A percentile compares a stretch with the other conserved stretches of the same genome.
Evolutionary conservation across 371 early-diverging fungal genomes (phyloP).

Genomic region (Syncephalastrum racemosum): DNA sequence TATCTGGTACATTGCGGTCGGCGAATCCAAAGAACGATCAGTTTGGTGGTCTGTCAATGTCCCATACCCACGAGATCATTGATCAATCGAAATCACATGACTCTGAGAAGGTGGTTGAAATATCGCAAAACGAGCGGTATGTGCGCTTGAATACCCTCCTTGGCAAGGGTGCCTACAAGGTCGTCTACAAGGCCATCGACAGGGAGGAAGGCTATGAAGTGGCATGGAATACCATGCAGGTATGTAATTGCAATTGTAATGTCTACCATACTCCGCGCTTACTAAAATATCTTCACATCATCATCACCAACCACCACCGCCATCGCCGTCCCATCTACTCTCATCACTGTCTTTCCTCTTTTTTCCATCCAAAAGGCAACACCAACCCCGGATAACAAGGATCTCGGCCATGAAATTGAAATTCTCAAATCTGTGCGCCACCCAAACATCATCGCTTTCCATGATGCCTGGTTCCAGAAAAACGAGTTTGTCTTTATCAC

Average conservation of each 20-base stretch:
- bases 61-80: slow-evolving; percentile 29
- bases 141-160: slow-evolving; percentile 65
- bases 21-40: slow-evolving; percentile 28
- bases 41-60: slow-evolving; percentile 33
- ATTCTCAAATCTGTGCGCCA: slow-evolving; percentile 79
- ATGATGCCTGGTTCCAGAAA: slow-evolving; percentile 67
- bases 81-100: slow-evolving; percentile 35
- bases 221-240: slow-evolving; percentile 81
- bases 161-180: slow-evolving; percentile 87
- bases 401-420: slow-evolving; percentile 58
- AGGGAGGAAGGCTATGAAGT: slow-evolving; percentile 89
- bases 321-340: neutral
- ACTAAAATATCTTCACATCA: neutral
- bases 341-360: neutral
- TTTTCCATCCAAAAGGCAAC: slow-evolving; percentile 8
- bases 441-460: slow-evolving; percentile 86
- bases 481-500: slow-evolving; percentile 88
- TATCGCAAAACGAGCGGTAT: slow-evolving; percentile 73
- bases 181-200: slow-evolving; percentile 88
- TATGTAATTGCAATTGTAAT: slow-evolving; percentile 7
- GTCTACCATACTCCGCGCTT: slow-evolving; percentile 24
- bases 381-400: slow-evolving; percentile 23
- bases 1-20: slow-evolving; percentile 4
- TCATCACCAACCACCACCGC: neutral
- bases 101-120: slow-evolving; percentile 53